Percentiles rank a stretch among this genome's conserved stretches.
Conservation (phyloP, 306 rosid species). For the Dalbergia oliveri region DNA sequence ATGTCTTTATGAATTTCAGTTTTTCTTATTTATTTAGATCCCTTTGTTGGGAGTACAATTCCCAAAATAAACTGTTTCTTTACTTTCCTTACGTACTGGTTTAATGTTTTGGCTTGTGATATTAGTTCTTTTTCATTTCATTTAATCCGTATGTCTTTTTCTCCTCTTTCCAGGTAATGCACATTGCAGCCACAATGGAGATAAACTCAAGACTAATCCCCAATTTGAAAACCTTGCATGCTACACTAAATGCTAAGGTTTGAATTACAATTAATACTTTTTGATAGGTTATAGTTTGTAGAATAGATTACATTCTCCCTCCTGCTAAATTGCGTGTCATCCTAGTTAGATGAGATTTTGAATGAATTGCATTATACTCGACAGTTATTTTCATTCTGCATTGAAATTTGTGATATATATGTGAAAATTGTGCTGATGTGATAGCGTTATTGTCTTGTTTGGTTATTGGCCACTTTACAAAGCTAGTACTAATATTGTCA, state of each 20-base stretch:
- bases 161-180: constrained; percentile 79
- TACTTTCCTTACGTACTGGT: constrained; percentile 15
- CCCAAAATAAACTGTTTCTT: constrained; percentile 12
- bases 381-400: background rate
- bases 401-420: constrained; percentile 22
- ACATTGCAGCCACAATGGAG: constrained; percentile 92
- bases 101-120: constrained; percentile 23
- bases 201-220: constrained; percentile 86
- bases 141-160: background rate
- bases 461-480: constrained; percentile 6
- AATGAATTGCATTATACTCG: background rate
- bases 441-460: constrained; percentile 28
- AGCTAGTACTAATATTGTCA: background rate
- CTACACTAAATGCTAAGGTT: constrained; percentile 81
- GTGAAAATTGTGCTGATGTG: constrained; percentile 12
- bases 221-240: constrained; percentile 76
- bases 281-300: constrained; percentile 1
- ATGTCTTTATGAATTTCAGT: constrained; percentile 10
- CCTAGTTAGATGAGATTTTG: constrained; percentile 25
- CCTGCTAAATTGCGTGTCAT: background rate
- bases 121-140: background rate
- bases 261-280: constrained; percentile 44
- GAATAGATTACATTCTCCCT: constrained; percentile 14
- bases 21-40: constrained; percentile 1
- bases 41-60: constrained; percentile 1